phyloP scores from a whole-genome alignment of 352 stramenopile species.

The Pseudoperonospora humuli region DNA sequence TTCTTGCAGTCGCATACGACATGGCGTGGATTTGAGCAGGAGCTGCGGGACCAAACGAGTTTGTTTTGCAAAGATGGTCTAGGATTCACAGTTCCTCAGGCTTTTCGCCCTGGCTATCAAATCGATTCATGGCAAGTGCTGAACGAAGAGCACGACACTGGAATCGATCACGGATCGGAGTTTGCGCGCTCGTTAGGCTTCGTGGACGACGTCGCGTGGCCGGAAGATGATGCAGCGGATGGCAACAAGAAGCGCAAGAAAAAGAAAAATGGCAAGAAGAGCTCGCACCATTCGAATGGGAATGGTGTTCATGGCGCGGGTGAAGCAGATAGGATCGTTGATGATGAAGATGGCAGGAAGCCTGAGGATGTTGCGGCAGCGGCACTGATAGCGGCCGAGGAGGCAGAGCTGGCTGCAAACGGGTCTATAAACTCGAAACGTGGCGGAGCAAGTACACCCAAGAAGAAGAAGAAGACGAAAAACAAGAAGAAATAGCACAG shows the following conservation, averaged over 20 bases:
- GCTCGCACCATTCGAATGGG: slow-evolving; percentile 13
- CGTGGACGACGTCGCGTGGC: slow-evolving; percentile 79
- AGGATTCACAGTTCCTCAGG: slow-evolving; percentile 68
- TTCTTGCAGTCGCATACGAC: slow-evolving; percentile 86
- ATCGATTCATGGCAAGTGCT: slow-evolving; percentile 64
- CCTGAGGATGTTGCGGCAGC: slow-evolving; percentile 22
- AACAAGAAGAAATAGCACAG: slow-evolving; percentile 44
- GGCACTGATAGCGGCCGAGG: slow-evolving; percentile 22
- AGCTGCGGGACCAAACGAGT: slow-evolving; percentile 51
- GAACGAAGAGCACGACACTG: slow-evolving; percentile 36
- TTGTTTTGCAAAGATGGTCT: slow-evolving; percentile 53
- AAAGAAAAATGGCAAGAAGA: slow-evolving; percentile 54
- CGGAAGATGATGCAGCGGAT: slow-evolving; percentile 44
- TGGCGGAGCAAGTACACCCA: slow-evolving; percentile 26
- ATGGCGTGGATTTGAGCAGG: slow-evolving; percentile 68
- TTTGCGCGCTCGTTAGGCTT: slow-evolving; percentile 76
- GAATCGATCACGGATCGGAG: slow-evolving; percentile 79
- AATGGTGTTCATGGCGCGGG: slow-evolving; percentile 10
- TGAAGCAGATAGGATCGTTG: slow-evolving; percentile 15
- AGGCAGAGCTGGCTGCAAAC: slow-evolving; percentile 21
- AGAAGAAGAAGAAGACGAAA: slow-evolving; percentile 43
- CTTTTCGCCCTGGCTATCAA: slow-evolving; percentile 46
- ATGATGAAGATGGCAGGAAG: slow-evolving; percentile 20
- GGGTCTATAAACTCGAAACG: slow-evolving; percentile 12
- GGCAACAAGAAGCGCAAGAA: slow-evolving; percentile 73